Evolutionary conservation across 805 yeast genomes (phyloP).

Genomic region (Zygosaccharomyces siamensis): DNA sequence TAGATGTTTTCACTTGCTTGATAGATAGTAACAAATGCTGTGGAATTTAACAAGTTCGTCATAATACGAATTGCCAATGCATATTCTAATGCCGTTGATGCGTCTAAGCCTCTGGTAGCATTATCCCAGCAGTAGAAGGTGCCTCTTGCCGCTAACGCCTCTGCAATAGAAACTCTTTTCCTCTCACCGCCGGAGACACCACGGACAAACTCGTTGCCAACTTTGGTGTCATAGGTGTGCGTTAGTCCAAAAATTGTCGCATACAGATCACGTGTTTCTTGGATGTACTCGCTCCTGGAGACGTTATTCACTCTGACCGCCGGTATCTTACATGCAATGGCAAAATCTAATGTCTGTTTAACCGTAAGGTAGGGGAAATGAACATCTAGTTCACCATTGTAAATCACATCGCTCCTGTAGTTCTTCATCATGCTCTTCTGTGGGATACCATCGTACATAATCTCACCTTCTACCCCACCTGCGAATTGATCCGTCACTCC

Average conservation of each 20-base stretch:
- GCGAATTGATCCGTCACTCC: slow-evolving; percentile 46
- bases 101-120: slow-evolving; percentile 72
- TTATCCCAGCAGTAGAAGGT: slow-evolving; percentile 63
- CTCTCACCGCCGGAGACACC: slow-evolving; percentile 87
- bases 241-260: slow-evolving; percentile 48
- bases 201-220: slow-evolving; percentile 54
- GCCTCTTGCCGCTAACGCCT: slow-evolving; percentile 58
- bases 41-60: slow-evolving; percentile 45
- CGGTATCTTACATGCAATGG: slow-evolving; percentile 67
- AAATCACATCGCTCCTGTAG: slow-evolving; percentile 53
- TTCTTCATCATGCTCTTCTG: slow-evolving; percentile 55
- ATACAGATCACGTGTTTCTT: slow-evolving; percentile 36
- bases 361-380: slow-evolving; percentile 78
- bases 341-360: slow-evolving; percentile 65
- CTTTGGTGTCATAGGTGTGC: slow-evolving; percentile 51
- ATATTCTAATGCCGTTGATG: slow-evolving; percentile 65
- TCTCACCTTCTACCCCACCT: slow-evolving; percentile 47
- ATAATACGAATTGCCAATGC: slow-evolving; percentile 53
- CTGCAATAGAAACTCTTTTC: slow-evolving; percentile 80
- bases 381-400: slow-evolving; percentile 59
- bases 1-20: slow-evolving; percentile 58
- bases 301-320: slow-evolving; percentile 44
- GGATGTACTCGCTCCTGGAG: slow-evolving; percentile 45
- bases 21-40: slow-evolving; percentile 57
- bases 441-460: slow-evolving; percentile 57